phyloP scores from a whole-genome alignment of 139 green algal genomes.

The Volvox reticuliferus region DNA sequence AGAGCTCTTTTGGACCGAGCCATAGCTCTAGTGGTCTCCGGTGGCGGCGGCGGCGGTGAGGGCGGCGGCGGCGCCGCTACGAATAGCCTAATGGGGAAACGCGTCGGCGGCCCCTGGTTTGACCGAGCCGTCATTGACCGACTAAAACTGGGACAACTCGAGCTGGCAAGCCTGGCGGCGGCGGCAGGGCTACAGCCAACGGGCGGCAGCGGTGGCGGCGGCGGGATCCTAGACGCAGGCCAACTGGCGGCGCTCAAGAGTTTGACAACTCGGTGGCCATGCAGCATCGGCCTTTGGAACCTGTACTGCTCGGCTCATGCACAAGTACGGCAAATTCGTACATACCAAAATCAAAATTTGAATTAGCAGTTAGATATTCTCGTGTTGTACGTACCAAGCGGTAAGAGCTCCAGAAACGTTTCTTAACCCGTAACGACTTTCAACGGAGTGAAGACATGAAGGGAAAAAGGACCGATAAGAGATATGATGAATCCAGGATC shows the following conservation, averaged over 20 bases:
- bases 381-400: too few relatives aligned
- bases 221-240: slow-evolving; percentile 3
- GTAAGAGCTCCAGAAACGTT: too few relatives aligned
- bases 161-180: slow-evolving; percentile 48
- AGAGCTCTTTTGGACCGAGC: slow-evolving; percentile 7
- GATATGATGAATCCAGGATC: too few relatives aligned
- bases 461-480: too few relatives aligned
- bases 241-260: slow-evolving; percentile 32
- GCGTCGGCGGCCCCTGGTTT: slow-evolving; percentile 13
- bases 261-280: slow-evolving; percentile 49
- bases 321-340: slow-evolving; percentile 41
- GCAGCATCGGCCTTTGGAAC: slow-evolving; percentile 70
- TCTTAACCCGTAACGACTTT: too few relatives aligned
- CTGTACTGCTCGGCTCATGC: slow-evolving; percentile 56
- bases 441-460: too few relatives aligned
- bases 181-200: slow-evolving; percentile 7
- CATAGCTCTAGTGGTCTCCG: not conserved
- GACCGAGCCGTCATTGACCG: slow-evolving; percentile 22
- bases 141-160: slow-evolving; percentile 26
- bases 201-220: not conserved
- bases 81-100: not conserved
- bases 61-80: not conserved
- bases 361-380: too few relatives aligned
- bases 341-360: too few relatives aligned
- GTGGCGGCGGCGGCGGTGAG: not conserved